Conservation (phyloP, 2,329 filamentous ascomycete genomes). For the Verticillium isaacii region DNA sequence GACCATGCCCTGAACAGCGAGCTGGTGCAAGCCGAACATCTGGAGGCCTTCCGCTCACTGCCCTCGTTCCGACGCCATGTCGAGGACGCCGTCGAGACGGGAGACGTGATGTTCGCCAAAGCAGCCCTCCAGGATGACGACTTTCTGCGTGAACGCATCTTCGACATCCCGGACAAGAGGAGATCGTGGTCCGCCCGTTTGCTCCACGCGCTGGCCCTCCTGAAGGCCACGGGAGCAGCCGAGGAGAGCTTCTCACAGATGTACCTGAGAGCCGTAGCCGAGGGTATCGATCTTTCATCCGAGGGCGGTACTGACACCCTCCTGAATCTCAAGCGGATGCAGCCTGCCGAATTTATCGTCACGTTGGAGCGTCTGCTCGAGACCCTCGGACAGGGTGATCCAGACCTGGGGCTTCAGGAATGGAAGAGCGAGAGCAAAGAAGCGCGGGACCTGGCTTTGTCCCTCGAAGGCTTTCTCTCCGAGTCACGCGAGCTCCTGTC, state of each 20-base stretch:
- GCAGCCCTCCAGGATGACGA: constrained; percentile 56
- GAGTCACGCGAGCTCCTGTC: constrained; percentile 42
- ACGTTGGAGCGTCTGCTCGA: constrained; percentile 38
- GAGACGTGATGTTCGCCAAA: constrained; percentile 37
- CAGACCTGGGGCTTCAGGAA: constrained; percentile 29
- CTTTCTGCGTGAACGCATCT: constrained; percentile 43
- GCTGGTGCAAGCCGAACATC: constrained; percentile 53
- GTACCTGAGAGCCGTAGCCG: constrained; percentile 57
- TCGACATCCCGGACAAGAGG: constrained; percentile 20
- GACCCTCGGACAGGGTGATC: constrained; percentile 28
- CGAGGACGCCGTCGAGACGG: constrained; percentile 40
- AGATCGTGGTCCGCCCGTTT: constrained; percentile 36
- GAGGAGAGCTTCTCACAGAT: constrained; percentile 44
- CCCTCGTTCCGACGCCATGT: constrained; percentile 61
- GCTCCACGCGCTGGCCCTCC: constrained; percentile 43
- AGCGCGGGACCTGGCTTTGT: constrained; percentile 21
- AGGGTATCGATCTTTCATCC: constrained; percentile 45
- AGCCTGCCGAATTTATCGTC: constrained; percentile 41
- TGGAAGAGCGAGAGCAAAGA: constrained; percentile 21
- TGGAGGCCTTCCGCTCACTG: constrained; percentile 63
- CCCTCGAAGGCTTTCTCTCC: constrained; percentile 35
- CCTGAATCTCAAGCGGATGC: constrained; percentile 54
- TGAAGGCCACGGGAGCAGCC: constrained; percentile 31
- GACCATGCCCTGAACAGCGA: constrained; percentile 15
- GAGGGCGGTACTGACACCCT: constrained; percentile 47